Conservation (phyloP, 352 stramenopile species). For the Saprolegnia diclina region DNA sequence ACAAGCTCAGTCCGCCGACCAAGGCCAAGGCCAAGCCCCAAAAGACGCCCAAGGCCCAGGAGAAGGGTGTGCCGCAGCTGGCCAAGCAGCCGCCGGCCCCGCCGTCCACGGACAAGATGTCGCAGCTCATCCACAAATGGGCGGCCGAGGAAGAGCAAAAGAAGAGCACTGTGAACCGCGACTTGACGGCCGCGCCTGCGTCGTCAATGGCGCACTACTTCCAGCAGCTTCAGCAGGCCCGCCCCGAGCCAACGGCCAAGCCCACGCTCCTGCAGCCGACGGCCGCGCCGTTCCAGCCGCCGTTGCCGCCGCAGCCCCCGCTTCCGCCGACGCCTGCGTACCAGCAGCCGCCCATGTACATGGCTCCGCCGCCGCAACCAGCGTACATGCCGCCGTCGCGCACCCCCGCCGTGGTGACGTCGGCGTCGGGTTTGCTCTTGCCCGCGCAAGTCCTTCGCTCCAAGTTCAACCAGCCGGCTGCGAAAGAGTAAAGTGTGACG, state of each 20-base stretch:
- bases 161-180: constrained; percentile 10
- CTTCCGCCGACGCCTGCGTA: background rate
- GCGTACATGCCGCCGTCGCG: background rate
- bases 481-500: background rate
- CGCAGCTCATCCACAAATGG: constrained; percentile 22
- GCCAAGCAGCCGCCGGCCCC: constrained; percentile 6
- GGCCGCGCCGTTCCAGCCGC: background rate
- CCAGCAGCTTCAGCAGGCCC: background rate
- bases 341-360: background rate
- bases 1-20: background rate
- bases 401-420: background rate
- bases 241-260: background rate
- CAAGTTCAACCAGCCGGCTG: background rate
- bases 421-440: background rate
- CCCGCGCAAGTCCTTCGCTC: constrained; percentile 5
- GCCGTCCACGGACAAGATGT: constrained; percentile 24
- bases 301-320: background rate
- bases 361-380: background rate
- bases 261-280: constrained; percentile 2
- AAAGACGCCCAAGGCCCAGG: background rate
- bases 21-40: background rate
- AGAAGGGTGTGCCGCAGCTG: background rate
- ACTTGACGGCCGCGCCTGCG: constrained; percentile 3
- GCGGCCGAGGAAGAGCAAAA: constrained; percentile 13
- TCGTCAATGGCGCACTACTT: constrained; percentile 28